These are phyloP conservation scores for Trypanosoma vivax DNA, from an alignment of 208 protist species.

Conservation along the genomic window DNA sequence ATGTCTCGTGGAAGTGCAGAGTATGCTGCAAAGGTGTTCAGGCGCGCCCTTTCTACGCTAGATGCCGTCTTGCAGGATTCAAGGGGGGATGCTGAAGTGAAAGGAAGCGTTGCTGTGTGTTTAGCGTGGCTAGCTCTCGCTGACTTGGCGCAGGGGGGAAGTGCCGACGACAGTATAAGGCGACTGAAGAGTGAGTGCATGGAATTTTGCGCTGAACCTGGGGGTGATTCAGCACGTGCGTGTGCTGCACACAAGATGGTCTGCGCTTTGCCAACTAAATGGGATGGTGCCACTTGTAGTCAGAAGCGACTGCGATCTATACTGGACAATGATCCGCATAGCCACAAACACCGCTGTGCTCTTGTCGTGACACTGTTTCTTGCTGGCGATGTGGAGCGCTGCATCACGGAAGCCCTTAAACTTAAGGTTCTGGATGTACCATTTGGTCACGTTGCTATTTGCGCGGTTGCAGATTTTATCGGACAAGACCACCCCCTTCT, in stretches of 20 bases:
- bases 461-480: constrained; percentile 47
- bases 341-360: constrained; percentile 32
- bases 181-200: constrained; percentile 26
- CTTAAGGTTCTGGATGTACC: constrained; percentile 28
- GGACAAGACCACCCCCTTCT: constrained; percentile 52
- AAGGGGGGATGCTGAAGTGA: constrained; percentile 3
- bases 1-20: constrained; percentile 44
- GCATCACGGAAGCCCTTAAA: constrained; percentile 81
- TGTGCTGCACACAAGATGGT: constrained; percentile 33
- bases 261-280: constrained; percentile 27
- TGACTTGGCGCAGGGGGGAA: constrained; percentile 54
- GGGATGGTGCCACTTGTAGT: constrained; percentile 51
- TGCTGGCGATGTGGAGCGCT: constrained; percentile 72
- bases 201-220: constrained; percentile 29
- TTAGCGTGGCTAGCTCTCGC: constrained; percentile 60
- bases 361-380: constrained; percentile 82
- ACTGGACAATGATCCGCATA: constrained; percentile 30
- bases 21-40: constrained; percentile 81
- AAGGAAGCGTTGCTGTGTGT: constrained; percentile 50
- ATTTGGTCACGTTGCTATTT: constrained; percentile 58
- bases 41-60: constrained; percentile 54
- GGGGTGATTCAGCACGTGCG: constrained; percentile 52
- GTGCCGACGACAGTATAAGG: constrained; percentile 22
- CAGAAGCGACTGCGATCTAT: constrained; percentile 31
- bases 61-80: constrained; percentile 32